These are phyloP conservation scores for Megacollybia marginata DNA, from an alignment of 768 basidiomycete species.

Conservation along the genomic window DNA sequence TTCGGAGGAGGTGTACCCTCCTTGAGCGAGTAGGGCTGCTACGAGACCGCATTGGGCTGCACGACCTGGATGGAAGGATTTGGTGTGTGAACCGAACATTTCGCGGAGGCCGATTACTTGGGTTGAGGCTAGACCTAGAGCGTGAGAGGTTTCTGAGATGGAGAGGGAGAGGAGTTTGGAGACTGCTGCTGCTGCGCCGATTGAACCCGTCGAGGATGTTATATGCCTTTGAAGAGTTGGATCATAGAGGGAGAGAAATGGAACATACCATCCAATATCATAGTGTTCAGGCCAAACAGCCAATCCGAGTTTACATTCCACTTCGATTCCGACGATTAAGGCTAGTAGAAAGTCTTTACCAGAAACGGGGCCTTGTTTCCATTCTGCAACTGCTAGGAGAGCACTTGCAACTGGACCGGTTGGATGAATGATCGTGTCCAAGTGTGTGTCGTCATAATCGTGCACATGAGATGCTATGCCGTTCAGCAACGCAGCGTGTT, in stretches of 20 bases:
- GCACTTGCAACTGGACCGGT: conserved; percentile 15
- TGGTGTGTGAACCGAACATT: conserved; percentile 16
- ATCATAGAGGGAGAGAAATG: too few species aligned
- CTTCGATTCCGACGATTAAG: conserved; percentile 15
- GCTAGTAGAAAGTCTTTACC: conserved; percentile 13
- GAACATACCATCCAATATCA: conserved; percentile 13
- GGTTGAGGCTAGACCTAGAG: conserved; percentile 15
- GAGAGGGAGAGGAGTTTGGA: conserved; percentile 13
- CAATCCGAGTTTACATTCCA: conserved; percentile 15
- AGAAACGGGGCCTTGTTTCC: conserved; percentile 7
- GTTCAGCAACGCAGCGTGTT: conserved; percentile 15
- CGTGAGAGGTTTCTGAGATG: conserved; percentile 13
- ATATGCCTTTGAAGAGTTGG: conserved; percentile 6
- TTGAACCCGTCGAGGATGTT: conserved; percentile 16
- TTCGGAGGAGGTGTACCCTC: conserved; percentile 13
- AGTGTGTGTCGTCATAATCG: conserved; percentile 19
- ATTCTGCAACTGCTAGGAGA: conserved; percentile 13
- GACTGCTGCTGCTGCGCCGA: conserved; percentile 18
- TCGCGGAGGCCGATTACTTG: conserved; percentile 18
- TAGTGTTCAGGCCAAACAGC: conserved; percentile 16
- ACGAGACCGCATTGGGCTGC: conserved; percentile 15
- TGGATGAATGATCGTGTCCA: conserved; percentile 16
- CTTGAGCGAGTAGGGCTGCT: conserved; percentile 13
- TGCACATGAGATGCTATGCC: conserved; percentile 17
- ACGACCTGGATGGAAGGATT: conserved; percentile 17